Evolutionary conservation across 2,329 filamentous ascomycete genomes (phyloP).

Genomic region (Chaetoscypha palmicola): DNA sequence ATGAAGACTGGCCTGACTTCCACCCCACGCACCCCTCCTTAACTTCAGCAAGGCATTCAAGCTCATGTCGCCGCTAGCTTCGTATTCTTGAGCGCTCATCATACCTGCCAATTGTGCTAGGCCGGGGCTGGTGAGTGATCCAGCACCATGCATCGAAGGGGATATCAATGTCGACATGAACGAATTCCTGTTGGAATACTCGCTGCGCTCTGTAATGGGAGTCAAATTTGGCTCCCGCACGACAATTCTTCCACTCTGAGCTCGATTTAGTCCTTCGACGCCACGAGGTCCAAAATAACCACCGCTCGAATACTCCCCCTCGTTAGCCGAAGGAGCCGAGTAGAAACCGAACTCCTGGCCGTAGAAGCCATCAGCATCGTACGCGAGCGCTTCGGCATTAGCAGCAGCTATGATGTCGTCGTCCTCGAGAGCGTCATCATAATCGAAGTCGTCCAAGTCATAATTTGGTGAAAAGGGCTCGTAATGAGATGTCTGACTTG

Average conservation of each 20-base stretch:
- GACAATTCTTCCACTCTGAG: conserved; percentile 64
- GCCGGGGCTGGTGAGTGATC: conserved; percentile 58
- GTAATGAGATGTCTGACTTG: conserved; percentile 32
- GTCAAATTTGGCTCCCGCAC: conserved; percentile 87
- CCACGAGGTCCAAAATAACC: conserved; percentile 82
- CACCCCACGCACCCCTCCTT: conserved; percentile 71
- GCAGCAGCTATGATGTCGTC: conserved; percentile 91
- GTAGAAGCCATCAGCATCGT: conserved; percentile 90
- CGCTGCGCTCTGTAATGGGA: conserved; percentile 90
- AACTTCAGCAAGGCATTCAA: conserved; percentile 63
- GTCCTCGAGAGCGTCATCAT: conserved; percentile 65
- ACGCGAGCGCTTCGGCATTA: conserved; percentile 87
- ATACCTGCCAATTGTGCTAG: conserved; percentile 67
- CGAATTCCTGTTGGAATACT: conserved; percentile 92
- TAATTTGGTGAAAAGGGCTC: conserved; percentile 30
- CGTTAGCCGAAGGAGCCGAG: conserved; percentile 47
- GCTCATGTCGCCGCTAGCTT: conserved; percentile 55
- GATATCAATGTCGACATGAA: conserved; percentile 52
- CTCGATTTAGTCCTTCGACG: conserved; percentile 51
- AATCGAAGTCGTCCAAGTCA: conserved; percentile 41
- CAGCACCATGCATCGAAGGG: conserved; percentile 27
- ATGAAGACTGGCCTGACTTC: conserved; percentile 66
- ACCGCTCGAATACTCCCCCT: conserved; percentile 59
- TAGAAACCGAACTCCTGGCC: conserved; percentile 97
- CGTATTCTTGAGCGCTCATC: conserved; percentile 48